phyloP scores from a whole-genome alignment of 106 monocot species.

The Dendrobium catenatum region DNA sequence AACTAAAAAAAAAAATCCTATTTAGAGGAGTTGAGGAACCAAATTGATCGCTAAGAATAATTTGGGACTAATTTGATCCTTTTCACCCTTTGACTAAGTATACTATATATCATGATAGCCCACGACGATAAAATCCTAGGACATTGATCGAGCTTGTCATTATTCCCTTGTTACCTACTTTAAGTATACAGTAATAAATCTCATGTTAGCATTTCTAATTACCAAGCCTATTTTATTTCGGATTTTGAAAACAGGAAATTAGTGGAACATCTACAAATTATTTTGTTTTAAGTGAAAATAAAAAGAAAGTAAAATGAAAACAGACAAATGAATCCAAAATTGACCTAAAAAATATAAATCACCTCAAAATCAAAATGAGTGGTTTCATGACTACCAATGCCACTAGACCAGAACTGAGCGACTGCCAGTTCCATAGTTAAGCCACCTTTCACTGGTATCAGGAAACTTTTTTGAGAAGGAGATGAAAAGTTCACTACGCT shows the following conservation, averaged over 20 bases:
- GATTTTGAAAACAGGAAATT: not conserved
- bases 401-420: conserved; percentile 97
- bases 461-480: conserved; percentile 75
- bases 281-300: not conserved
- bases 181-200: too few relatives aligned
- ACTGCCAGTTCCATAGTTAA: conserved; percentile 72
- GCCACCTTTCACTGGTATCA: conserved; percentile 73
- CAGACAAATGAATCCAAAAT: not conserved
- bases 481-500: conserved; percentile 69
- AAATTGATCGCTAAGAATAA: too few relatives aligned
- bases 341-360: not conserved
- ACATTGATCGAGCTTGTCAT: too few relatives aligned
- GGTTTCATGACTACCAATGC: conserved; percentile 82
- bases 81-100: too few relatives aligned
- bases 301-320: not conserved
- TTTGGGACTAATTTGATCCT: too few relatives aligned
- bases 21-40: too few relatives aligned
- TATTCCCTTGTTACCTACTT: too few relatives aligned
- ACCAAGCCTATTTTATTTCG: not conserved
- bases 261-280: not conserved
- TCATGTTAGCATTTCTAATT: not conserved
- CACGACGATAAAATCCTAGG: too few relatives aligned
- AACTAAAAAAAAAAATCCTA: too few relatives aligned
- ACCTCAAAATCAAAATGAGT: conserved; percentile 88
- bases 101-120: too few relatives aligned